These are phyloP conservation scores for Pichiaceae sp. DNA, from an alignment of 1,139 yeast genomes.

Conservation along the genomic window DNA sequence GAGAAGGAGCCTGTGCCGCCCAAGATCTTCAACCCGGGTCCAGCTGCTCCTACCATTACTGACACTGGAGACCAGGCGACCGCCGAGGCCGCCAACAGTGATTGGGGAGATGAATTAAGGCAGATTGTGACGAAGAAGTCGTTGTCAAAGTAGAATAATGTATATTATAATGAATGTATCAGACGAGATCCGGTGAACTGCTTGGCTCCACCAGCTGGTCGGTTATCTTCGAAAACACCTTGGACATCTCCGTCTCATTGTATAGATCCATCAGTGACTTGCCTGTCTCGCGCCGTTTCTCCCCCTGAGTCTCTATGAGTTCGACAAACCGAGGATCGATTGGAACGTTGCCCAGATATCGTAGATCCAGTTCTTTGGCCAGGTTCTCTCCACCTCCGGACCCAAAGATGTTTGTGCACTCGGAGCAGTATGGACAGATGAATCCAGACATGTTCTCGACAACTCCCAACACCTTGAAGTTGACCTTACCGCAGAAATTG, in stretches of 20 bases:
- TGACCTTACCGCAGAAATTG: conserved; percentile 84
- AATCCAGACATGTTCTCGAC: conserved; percentile 97
- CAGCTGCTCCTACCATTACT: neutral
- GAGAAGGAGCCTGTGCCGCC: neutral
- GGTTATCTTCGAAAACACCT: conserved; percentile 43
- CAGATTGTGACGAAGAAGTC: neutral
- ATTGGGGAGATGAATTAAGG: neutral
- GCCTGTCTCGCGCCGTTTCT: conserved; percentile 17
- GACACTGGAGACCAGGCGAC: neutral
- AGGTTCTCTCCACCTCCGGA: conserved; percentile 85
- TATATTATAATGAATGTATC: too few relatives aligned
- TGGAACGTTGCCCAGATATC: conserved; percentile 80
- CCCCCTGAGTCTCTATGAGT: conserved; percentile 56
- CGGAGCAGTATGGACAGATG: conserved; percentile 89
- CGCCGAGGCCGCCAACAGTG: neutral
- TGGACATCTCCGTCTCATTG: conserved; percentile 28
- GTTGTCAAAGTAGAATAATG: too few relatives aligned
- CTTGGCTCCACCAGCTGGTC: conserved; percentile 7
- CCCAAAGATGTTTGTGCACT: conserved; percentile 84
- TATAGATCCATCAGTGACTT: conserved; percentile 27
- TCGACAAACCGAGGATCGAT: conserved; percentile 90
- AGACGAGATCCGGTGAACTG: too few relatives aligned
- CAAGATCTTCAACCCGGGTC: neutral
- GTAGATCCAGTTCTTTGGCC: conserved; percentile 51
- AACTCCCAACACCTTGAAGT: conserved; percentile 71